Conservation (phyloP, 2,329 filamentous ascomycete species). For the Scedosporium dehoogii region DNA sequence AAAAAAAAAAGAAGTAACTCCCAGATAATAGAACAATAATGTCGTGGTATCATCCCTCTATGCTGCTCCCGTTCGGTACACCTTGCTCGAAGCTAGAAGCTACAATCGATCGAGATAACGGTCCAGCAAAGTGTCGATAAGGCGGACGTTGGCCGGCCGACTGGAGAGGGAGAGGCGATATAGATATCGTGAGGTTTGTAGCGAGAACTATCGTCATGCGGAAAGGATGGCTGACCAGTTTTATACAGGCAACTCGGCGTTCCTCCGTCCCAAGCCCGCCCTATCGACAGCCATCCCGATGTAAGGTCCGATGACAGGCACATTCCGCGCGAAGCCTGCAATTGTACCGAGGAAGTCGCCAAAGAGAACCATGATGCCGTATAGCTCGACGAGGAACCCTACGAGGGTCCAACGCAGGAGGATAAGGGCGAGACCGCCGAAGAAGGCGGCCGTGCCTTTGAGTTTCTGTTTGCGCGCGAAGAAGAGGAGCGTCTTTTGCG, state of each 20-base stretch:
- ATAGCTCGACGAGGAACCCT: slow-evolving; percentile 83
- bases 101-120: background rate
- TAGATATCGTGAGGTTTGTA: no score
- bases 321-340: slow-evolving; percentile 71
- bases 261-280: slow-evolving; percentile 57
- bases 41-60: background rate
- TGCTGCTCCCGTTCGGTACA: background rate
- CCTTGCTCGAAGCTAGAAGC: no score
- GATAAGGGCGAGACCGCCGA: slow-evolving; percentile 73
- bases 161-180: no score
- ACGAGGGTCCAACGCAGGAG: slow-evolving; percentile 83
- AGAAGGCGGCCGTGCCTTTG: slow-evolving; percentile 84
- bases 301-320: slow-evolving; percentile 80
- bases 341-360: slow-evolving; percentile 95
- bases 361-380: slow-evolving; percentile 88
- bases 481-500: slow-evolving; percentile 84
- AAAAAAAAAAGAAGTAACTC: background rate
- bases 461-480: slow-evolving; percentile 90
- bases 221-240: background rate
- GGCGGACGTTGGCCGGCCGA: no score
- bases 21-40: background rate
- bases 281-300: slow-evolving; percentile 67
- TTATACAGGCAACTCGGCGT: slow-evolving; percentile 70
- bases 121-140: background rate
- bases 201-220: background rate